A percentile compares a stretch with the other conserved stretches of the same genome.
Conservation (phyloP, 2,329 filamentous ascomycete species). For the Ceratocystis destructans region DNA sequence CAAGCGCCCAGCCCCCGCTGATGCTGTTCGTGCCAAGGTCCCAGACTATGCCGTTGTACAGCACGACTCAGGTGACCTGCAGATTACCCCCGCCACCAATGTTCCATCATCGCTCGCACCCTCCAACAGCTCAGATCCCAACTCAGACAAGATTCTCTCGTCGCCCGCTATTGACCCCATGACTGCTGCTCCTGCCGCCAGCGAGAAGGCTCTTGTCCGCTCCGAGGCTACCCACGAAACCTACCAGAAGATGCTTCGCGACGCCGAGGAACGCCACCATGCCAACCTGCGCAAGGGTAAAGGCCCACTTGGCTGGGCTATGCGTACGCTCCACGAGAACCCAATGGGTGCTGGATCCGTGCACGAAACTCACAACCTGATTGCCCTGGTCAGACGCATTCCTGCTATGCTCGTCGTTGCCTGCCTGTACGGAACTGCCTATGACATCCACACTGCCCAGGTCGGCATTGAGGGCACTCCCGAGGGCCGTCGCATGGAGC, state of each 20-base stretch:
- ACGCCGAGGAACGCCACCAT: slow-evolving; percentile 45
- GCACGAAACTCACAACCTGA: slow-evolving; percentile 61
- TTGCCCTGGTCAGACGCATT: slow-evolving; percentile 47
- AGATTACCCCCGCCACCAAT: slow-evolving; percentile 25
- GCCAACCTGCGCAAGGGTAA: slow-evolving; percentile 46
- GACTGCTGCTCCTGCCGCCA: slow-evolving; percentile 19
- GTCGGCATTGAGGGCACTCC: slow-evolving; percentile 56
- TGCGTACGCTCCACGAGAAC: slow-evolving; percentile 63
- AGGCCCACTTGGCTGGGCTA: slow-evolving; percentile 69
- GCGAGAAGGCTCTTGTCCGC: slow-evolving; percentile 33
- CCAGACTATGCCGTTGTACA: slow-evolving; percentile 70
- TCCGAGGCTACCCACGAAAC: slow-evolving; percentile 38
- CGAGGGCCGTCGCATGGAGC: slow-evolving; percentile 56
- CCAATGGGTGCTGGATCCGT: slow-evolving; percentile 57
- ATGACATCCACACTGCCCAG: slow-evolving; percentile 70
- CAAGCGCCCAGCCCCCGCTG: slow-evolving; percentile 41
- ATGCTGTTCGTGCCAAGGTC: slow-evolving; percentile 42
- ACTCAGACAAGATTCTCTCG: slow-evolving; percentile 28
- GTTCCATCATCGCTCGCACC: slow-evolving; percentile 22
- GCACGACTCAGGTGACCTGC: slow-evolving; percentile 21
- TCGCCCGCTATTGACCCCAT: slow-evolving; percentile 25
- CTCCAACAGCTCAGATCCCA: slow-evolving; percentile 36
- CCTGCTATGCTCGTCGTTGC: slow-evolving; percentile 53
- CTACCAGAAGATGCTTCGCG: slow-evolving; percentile 49
- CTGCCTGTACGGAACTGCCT: slow-evolving; percentile 60